Conservation (phyloP, 2,329 filamentous ascomycete genomes). For the Apiospora marii region DNA sequence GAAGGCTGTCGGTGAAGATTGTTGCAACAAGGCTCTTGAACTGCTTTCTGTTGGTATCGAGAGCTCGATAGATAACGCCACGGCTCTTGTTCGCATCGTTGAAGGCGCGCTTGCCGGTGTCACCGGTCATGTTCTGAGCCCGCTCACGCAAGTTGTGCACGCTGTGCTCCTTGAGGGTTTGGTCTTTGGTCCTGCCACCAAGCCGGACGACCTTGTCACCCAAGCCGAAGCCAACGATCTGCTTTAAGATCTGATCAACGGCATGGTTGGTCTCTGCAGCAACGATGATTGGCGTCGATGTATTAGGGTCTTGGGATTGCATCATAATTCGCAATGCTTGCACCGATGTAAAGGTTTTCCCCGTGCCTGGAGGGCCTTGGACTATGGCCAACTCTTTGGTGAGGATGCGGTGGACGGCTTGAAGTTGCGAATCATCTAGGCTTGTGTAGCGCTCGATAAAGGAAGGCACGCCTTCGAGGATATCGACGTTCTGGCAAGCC, state of each 20-base stretch:
- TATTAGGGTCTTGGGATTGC: constrained; percentile 61
- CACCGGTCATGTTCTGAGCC: constrained; percentile 26
- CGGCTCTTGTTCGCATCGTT: constrained; percentile 35
- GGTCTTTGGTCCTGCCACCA: constrained; percentile 74
- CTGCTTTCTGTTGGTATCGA: constrained; percentile 39
- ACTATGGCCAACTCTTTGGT: constrained; percentile 77
- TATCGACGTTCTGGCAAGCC: constrained; percentile 31
- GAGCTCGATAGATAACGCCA: constrained; percentile 38
- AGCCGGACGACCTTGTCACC: constrained; percentile 65
- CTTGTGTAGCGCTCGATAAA: constrained; percentile 39
- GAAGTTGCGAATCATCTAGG: constrained; percentile 76
- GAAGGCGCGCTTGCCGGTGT: neutral
- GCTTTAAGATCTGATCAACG: constrained; percentile 78
- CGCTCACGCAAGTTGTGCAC: constrained; percentile 66
- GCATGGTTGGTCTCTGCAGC: constrained; percentile 92
- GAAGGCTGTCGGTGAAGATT: constrained; percentile 51
- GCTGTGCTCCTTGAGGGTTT: constrained; percentile 69
- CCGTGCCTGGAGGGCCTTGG: constrained; percentile 80
- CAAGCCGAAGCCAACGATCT: constrained; percentile 61
- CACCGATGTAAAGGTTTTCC: constrained; percentile 85
- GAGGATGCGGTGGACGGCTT: constrained; percentile 73
- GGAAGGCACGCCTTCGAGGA: constrained; percentile 38
- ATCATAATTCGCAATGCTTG: constrained; percentile 72
- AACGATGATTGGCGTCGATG: constrained; percentile 69
- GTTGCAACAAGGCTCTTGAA: constrained; percentile 51